Conservation (phyloP, 2,329 filamentous ascomycete species). For the Alternaria conjuncta region DNA sequence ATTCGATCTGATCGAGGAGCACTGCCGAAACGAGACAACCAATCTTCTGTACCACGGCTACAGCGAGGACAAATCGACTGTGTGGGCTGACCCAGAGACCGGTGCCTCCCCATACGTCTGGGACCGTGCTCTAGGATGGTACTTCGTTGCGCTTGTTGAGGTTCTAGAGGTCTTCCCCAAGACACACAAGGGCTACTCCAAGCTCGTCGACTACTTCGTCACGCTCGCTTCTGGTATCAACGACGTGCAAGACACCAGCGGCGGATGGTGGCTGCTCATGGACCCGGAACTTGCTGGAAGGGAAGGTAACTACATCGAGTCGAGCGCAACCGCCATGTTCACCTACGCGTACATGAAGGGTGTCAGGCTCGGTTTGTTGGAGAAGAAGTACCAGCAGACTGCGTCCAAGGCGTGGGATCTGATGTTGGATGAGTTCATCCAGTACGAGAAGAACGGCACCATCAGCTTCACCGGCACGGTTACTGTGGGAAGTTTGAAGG, state of each 20-base stretch:
- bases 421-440: constrained; percentile 56
- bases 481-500: constrained; percentile 58
- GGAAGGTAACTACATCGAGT: constrained; percentile 66
- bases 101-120: constrained; percentile 47
- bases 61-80: constrained; percentile 42
- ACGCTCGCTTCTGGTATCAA: constrained; percentile 53
- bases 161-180: constrained; percentile 56
- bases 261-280: constrained; percentile 67
- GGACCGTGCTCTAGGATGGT: constrained; percentile 49
- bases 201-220: constrained; percentile 50
- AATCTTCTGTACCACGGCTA: constrained; percentile 46
- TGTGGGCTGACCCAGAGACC: constrained; percentile 46
- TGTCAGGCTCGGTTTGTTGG: constrained; percentile 40
- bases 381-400: constrained; percentile 45
- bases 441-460: constrained; percentile 54
- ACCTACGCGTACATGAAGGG: constrained; percentile 47
- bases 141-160: constrained; percentile 54
- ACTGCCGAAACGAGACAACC: constrained; percentile 42
- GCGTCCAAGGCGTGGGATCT: constrained; percentile 55
- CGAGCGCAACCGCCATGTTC: constrained; percentile 63
- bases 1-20: constrained; percentile 46
- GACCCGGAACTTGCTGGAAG: constrained; percentile 53
- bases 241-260: constrained; percentile 51
- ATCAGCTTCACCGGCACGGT: constrained; percentile 61
- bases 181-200: constrained; percentile 45